Evolutionary conservation across 192 early-diverging fungal genomes (phyloP), one percentile per base, ranked within the genome.

Genomic region (Mortierella claussenii): DNA sequence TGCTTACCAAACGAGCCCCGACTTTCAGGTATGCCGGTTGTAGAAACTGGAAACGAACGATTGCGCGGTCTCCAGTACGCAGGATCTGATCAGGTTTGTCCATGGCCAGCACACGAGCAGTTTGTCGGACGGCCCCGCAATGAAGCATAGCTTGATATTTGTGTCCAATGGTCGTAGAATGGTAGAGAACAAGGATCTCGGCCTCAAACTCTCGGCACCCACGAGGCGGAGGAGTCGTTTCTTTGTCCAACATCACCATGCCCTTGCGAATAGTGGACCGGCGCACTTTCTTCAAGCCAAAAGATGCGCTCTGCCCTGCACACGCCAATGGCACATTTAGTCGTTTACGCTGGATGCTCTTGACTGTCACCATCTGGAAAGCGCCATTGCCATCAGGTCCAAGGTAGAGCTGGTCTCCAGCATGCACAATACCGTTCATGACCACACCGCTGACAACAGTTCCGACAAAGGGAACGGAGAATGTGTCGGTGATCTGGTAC

Each of bases 121-220:
- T 95, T 79, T 97, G 96, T 18, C 95, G 85, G 9, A 90, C 92
- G 49, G 85, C 86, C 0, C 95, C 94, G 61, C 93, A 96, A 60
- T 97, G 96, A 49, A 97, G 62, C 96, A 97, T 97, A 4, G 96
- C 95, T 82, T 97, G 96, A 79, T 97, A 97, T 57, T 91, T 91
- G 53, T 85, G 83, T 13, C 88, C 88, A 58, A 97, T 97, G 7
- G 96, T 97, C 0, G 96, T 96, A 31, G 91, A 92, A 73, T 96
- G 95, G 69, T 94, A 95, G 12, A 97, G 80, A 0, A 97, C 90
- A 31, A 95, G 80, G n/a, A 97, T 87, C 74, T 97, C 96, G 24
- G 96, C 96, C 67, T 96, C 95, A 78, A 95, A 97, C 60, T 88
- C 87, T 49, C 85, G 71, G 12, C 83, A 82, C 0, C 88, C 90